A percentile compares a stretch with the other conserved stretches of the same genome.
These are phyloP conservation scores for Suillus americanus DNA, from an alignment of 768 basidiomycete genomes.

Conservation along the genomic window DNA sequence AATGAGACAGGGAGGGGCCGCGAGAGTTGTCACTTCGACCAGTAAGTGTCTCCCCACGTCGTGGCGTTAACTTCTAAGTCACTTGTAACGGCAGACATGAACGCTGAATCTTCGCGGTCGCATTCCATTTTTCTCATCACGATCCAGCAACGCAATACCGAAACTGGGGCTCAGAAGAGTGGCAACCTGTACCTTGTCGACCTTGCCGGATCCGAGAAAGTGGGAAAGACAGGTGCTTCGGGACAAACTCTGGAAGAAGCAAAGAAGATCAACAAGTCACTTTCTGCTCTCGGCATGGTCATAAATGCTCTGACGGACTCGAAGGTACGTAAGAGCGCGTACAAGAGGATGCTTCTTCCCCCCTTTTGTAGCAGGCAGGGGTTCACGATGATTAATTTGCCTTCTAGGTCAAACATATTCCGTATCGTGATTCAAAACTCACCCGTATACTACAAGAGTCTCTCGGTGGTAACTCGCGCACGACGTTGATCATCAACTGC, in stretches of 20 bases:
- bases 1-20: constrained; percentile 93
- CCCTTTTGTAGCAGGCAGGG: not conserved
- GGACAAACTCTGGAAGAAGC: constrained; percentile 99
- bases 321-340: constrained; percentile 57
- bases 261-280: constrained; percentile 99
- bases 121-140: constrained; percentile 99
- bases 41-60: constrained; percentile 55
- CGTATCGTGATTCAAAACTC: constrained; percentile 98
- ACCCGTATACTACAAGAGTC: constrained; percentile 99
- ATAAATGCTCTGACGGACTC: constrained; percentile 97
- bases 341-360: not conserved
- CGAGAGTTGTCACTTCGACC: constrained; percentile 90
- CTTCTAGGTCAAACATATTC: constrained; percentile 87
- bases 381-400: constrained; percentile 9
- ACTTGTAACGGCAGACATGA: constrained; percentile 75
- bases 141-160: constrained; percentile 95
- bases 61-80: constrained; percentile 8
- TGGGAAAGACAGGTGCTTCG: constrained; percentile 98
- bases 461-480: constrained; percentile 90
- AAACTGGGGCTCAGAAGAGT: constrained; percentile 92
- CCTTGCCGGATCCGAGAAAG: constrained; percentile 98
- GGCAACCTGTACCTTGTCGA: constrained; percentile 98
- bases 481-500: constrained; percentile 99
- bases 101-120: constrained; percentile 97
- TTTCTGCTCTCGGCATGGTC: constrained; percentile 98